These are phyloP conservation scores for Trichoderma gracile DNA, from an alignment of 2,329 filamentous ascomycete species.

Conservation along the genomic window DNA sequence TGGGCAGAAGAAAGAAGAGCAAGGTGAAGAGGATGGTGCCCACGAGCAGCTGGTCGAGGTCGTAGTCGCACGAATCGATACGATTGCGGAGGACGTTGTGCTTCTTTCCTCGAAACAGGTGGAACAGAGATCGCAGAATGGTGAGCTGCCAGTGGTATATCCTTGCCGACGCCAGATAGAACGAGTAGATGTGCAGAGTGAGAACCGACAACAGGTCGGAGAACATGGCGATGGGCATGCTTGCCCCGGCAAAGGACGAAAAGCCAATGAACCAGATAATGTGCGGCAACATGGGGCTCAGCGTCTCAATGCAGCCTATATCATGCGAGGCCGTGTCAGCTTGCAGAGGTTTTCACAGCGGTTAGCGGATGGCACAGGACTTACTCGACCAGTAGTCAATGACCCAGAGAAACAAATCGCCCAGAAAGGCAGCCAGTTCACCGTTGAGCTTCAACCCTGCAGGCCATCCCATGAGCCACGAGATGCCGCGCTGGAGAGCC, in stretches of 20 bases:
- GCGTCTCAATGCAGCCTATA: slow-evolving; percentile 70
- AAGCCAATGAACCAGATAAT: slow-evolving; percentile 93
- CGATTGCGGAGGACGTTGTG: slow-evolving; percentile 95
- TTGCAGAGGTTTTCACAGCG: neutral
- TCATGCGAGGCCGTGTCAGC: slow-evolving; percentile 32
- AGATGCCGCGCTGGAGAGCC: slow-evolving; percentile 83
- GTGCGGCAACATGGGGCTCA: slow-evolving; percentile 78
- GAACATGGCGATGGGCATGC: slow-evolving; percentile 94
- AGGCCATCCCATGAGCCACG: slow-evolving; percentile 94
- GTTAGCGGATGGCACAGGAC: slow-evolving; percentile 35
- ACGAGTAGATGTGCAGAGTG: slow-evolving; percentile 95
- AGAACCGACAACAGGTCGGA: slow-evolving; percentile 89
- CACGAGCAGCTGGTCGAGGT: slow-evolving; percentile 91
- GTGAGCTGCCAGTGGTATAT: slow-evolving; percentile 99
- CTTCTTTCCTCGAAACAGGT: slow-evolving; percentile 97
- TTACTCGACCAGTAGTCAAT: slow-evolving; percentile 95
- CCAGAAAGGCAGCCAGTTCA: slow-evolving; percentile 89
- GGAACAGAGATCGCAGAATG: slow-evolving; percentile 96
- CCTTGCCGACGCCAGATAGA: slow-evolving; percentile 93
- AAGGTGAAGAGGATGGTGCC: slow-evolving; percentile 96
- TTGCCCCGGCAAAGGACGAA: slow-evolving; percentile 92
- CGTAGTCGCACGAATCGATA: slow-evolving; percentile 98
- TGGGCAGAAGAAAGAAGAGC: slow-evolving; percentile 91
- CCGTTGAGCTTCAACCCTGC: slow-evolving; percentile 94
- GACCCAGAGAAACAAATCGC: slow-evolving; percentile 95